These are phyloP conservation scores for Oryza officinalis DNA, from an alignment of 176 grass and related monocot species.

Conservation along the genomic window DNA sequence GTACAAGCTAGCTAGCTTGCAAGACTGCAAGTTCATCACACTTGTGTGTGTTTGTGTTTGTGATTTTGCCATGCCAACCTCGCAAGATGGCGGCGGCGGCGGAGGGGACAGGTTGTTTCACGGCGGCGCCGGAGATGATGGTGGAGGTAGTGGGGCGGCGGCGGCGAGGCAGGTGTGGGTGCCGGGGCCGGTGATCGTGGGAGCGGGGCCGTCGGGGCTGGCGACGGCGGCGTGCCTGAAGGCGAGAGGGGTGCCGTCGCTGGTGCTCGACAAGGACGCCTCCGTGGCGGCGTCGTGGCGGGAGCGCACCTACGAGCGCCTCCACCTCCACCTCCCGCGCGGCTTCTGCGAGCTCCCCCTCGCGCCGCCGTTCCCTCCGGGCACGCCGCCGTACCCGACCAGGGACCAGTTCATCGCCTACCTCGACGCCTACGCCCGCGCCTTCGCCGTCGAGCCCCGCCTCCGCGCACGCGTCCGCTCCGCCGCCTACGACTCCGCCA, in stretches of 20 bases:
- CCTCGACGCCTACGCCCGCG: constrained; percentile 65
- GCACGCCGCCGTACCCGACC: constrained; percentile 70
- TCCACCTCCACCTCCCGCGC: constrained; percentile 74
- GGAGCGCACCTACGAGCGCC: constrained; percentile 73
- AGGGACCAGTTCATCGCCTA: constrained; percentile 86
- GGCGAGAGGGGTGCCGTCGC: constrained; percentile 60
- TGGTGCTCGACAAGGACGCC: constrained; percentile 75
- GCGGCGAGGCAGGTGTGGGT: constrained; percentile 61
- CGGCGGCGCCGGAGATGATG: neutral
- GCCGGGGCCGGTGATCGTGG: constrained; percentile 77
- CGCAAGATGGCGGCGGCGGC: neutral
- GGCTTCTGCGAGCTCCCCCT: constrained; percentile 77
- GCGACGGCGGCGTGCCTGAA: constrained; percentile 80
- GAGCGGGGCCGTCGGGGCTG: constrained; percentile 79
- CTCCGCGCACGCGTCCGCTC: constrained; percentile 47
- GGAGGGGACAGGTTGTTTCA: neutral
- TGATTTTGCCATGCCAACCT: constrained; percentile 40
- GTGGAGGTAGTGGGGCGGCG: neutral
- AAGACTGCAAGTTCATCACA: neutral
- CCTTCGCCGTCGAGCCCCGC: constrained; percentile 57
- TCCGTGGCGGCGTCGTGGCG: constrained; percentile 80
- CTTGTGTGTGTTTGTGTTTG: neutral
- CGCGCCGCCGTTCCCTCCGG: constrained; percentile 55
- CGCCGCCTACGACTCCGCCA: constrained; percentile 54
- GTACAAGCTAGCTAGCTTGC: neutral